phyloP scores from a whole-genome alignment of 768 basidiomycete species.

The Holtermanniella nyarrowii region DNA sequence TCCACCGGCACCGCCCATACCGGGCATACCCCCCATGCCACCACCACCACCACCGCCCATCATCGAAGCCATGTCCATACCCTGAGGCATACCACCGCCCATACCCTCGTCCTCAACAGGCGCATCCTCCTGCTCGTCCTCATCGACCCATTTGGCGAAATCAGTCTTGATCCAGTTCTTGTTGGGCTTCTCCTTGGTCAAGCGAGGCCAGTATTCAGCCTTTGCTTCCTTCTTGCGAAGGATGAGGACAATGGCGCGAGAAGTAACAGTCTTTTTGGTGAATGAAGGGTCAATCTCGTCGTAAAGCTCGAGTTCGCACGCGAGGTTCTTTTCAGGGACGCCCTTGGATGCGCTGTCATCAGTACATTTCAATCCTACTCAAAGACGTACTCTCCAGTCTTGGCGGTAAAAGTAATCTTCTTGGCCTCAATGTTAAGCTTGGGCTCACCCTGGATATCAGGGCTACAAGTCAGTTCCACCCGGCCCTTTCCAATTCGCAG shows the following conservation, averaged over 20 bases:
- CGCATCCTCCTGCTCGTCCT: conserved; percentile 77
- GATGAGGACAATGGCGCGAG: conserved; percentile 57
- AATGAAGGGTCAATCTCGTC: conserved; percentile 64
- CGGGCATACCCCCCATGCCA: conserved; percentile 25
- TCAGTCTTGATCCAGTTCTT: conserved; percentile 83
- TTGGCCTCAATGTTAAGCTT: conserved; percentile 35
- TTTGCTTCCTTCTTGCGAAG: conserved; percentile 71
- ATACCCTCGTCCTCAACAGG: conserved; percentile 6
- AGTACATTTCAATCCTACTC: neutral
- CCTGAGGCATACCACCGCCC: conserved; percentile 21
- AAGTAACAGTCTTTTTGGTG: conserved; percentile 53
- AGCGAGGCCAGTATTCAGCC: conserved; percentile 79
- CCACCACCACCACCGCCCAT: conserved; percentile 19
- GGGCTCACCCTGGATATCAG: conserved; percentile 39
- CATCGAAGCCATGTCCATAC: conserved; percentile 16
- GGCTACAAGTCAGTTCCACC: neutral
- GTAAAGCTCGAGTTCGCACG: conserved; percentile 65
- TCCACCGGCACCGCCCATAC: conserved; percentile 27
- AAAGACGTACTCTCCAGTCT: conserved; percentile 38
- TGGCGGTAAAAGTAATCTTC: conserved; percentile 41
- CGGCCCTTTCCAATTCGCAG: too few relatives aligned
- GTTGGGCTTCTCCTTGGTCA: conserved; percentile 78
- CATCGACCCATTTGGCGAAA: conserved; percentile 91
- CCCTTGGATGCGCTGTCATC: conserved; percentile 38
- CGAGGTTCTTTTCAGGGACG: conserved; percentile 55